Evolutionary conservation across 176 grass and related monocot genomes (phyloP), one percentile per base, ranked within the genome.

Genomic region (Lolium multiflorum): DNA sequence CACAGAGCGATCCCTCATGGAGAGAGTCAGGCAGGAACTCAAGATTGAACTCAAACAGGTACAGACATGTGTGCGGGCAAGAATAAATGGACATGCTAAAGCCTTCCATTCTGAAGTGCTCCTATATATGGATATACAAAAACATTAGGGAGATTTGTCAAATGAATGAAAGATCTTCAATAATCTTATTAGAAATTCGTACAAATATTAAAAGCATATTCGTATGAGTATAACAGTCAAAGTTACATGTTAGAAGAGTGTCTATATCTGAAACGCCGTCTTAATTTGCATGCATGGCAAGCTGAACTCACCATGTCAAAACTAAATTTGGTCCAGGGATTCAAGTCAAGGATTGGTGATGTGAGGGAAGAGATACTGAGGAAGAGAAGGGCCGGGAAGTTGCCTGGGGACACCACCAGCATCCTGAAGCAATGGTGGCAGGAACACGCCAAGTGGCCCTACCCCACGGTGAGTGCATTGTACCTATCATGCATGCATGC

Each of bases 391-490:
- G 97, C 97, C 13, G 97, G 97, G 31, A 99, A 99, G 89, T 71
- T 99, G 91, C 97, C 97, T 35, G 97, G 97, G 73, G 97, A 99
- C 87, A 99, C 97, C 57, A 99, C 97, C 64, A 92, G 89, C 47
- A 89, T 99, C 71, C 84, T 99, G 35, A 99, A 99, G 85, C 89
- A 97, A 92, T 99, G 97, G 97, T 99, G 97, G 97, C 94, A 99
- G 71, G 89, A 99, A 79, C 94, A 99, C 82, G 80, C 97, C 74
- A 99, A 99, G 89, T 99, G 97, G 97, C 97, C 97, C 63, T 99
- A 99, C 90, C 97, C 97, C 81, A 99, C 97, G 41, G 97, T 99
- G 85, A 91, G 92, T 89, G 66, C 83, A 79, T 59, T 65, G 89
- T 92, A 18, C 39, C 71, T 83, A 51, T 93, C 85, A 84, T 63